Evolutionary conservation across 305 asterid species (phyloP), one percentile per base, ranked within the genome.

Genomic region (Lippia alba): DNA sequence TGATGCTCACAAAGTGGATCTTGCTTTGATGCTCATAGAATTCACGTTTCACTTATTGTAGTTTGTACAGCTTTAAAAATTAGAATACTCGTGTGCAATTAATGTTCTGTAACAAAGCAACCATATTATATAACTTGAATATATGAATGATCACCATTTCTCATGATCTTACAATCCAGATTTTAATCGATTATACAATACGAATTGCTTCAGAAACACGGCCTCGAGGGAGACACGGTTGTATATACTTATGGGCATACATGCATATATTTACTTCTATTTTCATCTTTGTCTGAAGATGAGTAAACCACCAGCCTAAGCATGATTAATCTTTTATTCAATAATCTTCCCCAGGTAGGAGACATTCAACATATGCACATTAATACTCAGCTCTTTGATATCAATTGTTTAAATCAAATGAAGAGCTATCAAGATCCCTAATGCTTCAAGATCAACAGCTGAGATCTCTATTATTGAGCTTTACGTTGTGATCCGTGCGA

Each of bases 401-500:
- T 11, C 17, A 32, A 9, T 17, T 41, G 10, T 9, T 12, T 62
- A 20, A 7, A 24, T 64, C 56, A 45, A 46, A 32, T 72, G 10
- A 1, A 15, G 6, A 24, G 58, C 57, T 65, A 34, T 46, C 51
- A 48, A n/a, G 48, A 58, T 59, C 46, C 53, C 10, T 33, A 32
- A n/a, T 65, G 70, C 32, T 53, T 30, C 71, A 18, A 34, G 40
- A 69, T 56, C 70, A 39, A 57, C 19, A 39, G 56, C 49, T 48
- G 41, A 70, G 58, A 64, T 76, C 56, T 74, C 17, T 51, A 73
- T 19, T 15, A 73, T 77, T 71, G 63, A 32, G 5, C 61, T 51
- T 68, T 32, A 18, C 0, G 33, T 30, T 30, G 56, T 58, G 69
- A 73, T 67, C 59, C 59, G 5, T 9, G 68, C 36, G 59, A 56